Evolutionary conservation across 148 eudicot genomes (phyloP).

Genomic region (Rhododendron kiyosumense): DNA sequence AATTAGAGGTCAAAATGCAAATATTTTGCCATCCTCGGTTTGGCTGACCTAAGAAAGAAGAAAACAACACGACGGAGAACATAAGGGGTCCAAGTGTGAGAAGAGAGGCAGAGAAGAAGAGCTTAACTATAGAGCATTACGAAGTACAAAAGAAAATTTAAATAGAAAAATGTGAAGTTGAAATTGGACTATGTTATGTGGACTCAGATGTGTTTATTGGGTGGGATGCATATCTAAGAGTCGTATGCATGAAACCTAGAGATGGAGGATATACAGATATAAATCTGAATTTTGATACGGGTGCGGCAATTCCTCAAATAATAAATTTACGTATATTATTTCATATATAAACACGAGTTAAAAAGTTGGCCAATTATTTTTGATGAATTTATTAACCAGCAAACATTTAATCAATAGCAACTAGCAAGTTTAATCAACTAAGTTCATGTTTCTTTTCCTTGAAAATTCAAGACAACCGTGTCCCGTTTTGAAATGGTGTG

Average conservation of each 20-base stretch:
- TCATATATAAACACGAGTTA: not conserved
- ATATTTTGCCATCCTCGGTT: not conserved
- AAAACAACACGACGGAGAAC: not conserved
- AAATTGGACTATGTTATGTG: not conserved
- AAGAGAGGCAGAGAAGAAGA: not conserved
- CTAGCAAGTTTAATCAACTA: not conserved
- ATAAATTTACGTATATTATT: not conserved
- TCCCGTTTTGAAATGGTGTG: not conserved
- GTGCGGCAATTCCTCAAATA: not conserved
- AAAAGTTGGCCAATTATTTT: not conserved
- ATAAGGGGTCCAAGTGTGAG: not conserved
- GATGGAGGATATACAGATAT: not conserved
- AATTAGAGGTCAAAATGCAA: not conserved
- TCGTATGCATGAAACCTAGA: not conserved
- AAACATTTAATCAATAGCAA: not conserved
- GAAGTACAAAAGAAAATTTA: not conserved
- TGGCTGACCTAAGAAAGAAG: not conserved
- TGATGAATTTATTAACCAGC: not conserved
- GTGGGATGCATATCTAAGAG: not conserved
- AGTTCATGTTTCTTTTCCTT: not conserved
- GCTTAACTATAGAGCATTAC: not conserved
- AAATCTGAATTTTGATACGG: not conserved
- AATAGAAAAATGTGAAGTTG: not conserved
- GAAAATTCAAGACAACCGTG: not conserved
- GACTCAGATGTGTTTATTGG: not conserved